Conservation (phyloP, 2,329 filamentous ascomycete species). For the Calcarisporium arbuscula region DNA sequence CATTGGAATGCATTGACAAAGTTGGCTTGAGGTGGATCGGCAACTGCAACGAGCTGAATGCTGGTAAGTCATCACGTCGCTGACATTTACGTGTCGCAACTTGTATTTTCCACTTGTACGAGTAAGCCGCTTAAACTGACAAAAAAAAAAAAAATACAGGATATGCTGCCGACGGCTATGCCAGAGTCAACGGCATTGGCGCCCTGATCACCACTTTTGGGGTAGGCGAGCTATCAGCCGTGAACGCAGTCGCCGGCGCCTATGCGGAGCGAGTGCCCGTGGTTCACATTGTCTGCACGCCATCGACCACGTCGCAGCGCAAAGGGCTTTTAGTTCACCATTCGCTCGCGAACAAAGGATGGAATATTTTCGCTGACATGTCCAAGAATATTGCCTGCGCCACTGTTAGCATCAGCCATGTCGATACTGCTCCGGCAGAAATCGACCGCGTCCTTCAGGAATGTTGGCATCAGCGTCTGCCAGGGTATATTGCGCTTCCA, state of each 20-base stretch:
- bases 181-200: constrained; percentile 43
- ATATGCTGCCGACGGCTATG: constrained; percentile 53
- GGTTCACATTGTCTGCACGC: constrained; percentile 52
- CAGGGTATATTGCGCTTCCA: constrained; percentile 51
- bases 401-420: constrained; percentile 36
- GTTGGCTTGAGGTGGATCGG: constrained; percentile 38
- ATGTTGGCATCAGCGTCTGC: constrained; percentile 45
- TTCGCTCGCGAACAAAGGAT: constrained; percentile 50
- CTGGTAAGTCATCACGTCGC: no score
- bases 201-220: constrained; percentile 54
- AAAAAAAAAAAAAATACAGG: no score
- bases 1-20: constrained; percentile 30
- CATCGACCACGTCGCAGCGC: constrained; percentile 33
- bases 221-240: constrained; percentile 50
- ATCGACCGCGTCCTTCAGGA: constrained; percentile 46
- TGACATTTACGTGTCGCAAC: no score
- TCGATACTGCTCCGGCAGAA: constrained; percentile 36
- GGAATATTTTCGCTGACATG: constrained; percentile 43
- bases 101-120: no score
- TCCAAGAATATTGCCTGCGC: constrained; percentile 41
- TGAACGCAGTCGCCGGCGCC: constrained; percentile 53
- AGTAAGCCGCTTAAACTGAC: no score
- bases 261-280: constrained; percentile 50
- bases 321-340: constrained; percentile 43
- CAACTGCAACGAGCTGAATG: constrained; percentile 53